Conservation (phyloP, 352 stramenopile species). For the Phytophthora sp. region DNA sequence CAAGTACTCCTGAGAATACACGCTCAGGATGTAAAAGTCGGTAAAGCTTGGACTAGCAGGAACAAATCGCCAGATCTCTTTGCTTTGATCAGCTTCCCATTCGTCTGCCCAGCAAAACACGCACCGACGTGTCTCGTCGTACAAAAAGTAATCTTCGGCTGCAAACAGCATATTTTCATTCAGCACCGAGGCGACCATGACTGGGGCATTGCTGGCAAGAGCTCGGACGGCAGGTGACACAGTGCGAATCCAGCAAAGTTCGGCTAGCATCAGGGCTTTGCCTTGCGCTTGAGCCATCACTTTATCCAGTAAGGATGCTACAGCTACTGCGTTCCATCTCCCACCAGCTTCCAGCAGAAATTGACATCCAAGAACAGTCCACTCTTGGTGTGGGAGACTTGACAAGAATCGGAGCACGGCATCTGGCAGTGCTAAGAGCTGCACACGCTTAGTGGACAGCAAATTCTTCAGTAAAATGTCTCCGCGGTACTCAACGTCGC, state of each 20-base stretch:
- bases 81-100: slow-evolving; percentile 40
- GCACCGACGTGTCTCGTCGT: slow-evolving; percentile 41
- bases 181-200: slow-evolving; percentile 27
- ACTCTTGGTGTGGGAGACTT: slow-evolving; percentile 23
- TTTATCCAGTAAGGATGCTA: slow-evolving; percentile 26
- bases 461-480: slow-evolving; percentile 28
- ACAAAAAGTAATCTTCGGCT: slow-evolving; percentile 25
- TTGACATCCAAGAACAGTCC: slow-evolving; percentile 20
- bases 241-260: slow-evolving; percentile 27
- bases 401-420: slow-evolving; percentile 13
- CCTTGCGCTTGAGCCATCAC: slow-evolving; percentile 25
- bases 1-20: slow-evolving; percentile 24
- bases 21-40: slow-evolving; percentile 30
- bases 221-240: slow-evolving; percentile 38
- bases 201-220: slow-evolving; percentile 36
- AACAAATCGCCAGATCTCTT: slow-evolving; percentile 40
- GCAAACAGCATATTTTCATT: slow-evolving; percentile 37
- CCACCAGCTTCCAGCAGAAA: slow-evolving; percentile 23
- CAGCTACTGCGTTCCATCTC: slow-evolving; percentile 22
- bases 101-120: slow-evolving; percentile 45
- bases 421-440: slow-evolving; percentile 17
- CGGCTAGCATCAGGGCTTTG: slow-evolving; percentile 20
- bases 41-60: slow-evolving; percentile 19
- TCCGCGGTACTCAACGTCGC: slow-evolving; percentile 28
- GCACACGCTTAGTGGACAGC: slow-evolving; percentile 23